These are phyloP conservation scores for Gypsophila paniculata DNA, from an alignment of 179 eudicot genomes.

Conservation along the genomic window DNA sequence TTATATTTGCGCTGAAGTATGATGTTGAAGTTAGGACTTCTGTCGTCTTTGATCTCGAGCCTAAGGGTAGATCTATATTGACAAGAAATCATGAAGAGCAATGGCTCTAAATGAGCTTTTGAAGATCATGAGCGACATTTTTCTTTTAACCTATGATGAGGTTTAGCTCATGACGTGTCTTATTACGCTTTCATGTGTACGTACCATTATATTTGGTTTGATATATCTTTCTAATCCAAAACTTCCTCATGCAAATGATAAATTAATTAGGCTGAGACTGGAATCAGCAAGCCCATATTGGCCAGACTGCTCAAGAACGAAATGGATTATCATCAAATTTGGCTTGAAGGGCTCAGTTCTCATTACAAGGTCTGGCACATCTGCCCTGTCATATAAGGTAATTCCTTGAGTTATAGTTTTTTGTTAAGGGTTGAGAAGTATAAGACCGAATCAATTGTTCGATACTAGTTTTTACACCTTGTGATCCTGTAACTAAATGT, in stretches of 20 bases:
- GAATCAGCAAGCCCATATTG: conserved; percentile 60
- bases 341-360: conserved; percentile 81
- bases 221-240: background rate
- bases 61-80: conserved; percentile 65
- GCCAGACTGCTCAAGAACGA: conserved; percentile 73
- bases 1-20: conserved; percentile 65
- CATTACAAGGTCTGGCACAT: conserved; percentile 50
- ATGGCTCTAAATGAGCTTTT: conserved; percentile 57
- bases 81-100: conserved; percentile 66
- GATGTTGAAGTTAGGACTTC: conserved; percentile 79
- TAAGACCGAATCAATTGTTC: no score
- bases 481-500: no score
- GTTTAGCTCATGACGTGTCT: conserved; percentile 37
- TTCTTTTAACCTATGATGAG: conserved; percentile 93
- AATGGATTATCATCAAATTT: conserved; percentile 88
- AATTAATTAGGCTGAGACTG: conserved; percentile 80
- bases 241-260: no score
- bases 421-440: no score
- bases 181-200: background rate
- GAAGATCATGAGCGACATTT: conserved; percentile 78
- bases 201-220: background rate
- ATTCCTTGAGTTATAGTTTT: background rate
- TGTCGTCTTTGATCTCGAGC: conserved; percentile 95
- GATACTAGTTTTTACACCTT: no score
- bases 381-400: conserved; percentile 88